Conservation (phyloP, 2,329 filamentous ascomycete species). For the Lomentospora prolificans region DNA sequence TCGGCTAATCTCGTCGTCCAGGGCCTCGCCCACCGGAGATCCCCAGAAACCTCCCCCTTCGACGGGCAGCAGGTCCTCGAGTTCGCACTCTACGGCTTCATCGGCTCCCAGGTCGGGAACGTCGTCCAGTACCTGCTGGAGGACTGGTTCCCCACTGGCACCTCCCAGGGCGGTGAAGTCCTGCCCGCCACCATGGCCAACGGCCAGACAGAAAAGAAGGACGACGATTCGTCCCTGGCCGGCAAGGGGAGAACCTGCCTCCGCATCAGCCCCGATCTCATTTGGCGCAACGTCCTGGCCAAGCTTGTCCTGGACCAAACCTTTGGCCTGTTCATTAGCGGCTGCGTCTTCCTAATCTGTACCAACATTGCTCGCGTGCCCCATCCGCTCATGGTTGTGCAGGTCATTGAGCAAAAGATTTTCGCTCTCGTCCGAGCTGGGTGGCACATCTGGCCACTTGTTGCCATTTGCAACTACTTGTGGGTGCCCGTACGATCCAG, state of each 20-base stretch:
- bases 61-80: slow-evolving; percentile 25
- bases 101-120: slow-evolving; percentile 26
- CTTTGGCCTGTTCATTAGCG: slow-evolving; percentile 23
- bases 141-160: slow-evolving; percentile 22
- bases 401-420: slow-evolving; percentile 19
- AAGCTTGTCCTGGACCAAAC: slow-evolving; percentile 28
- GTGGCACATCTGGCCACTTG: slow-evolving; percentile 27
- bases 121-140: slow-evolving; percentile 24
- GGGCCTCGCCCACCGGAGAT: slow-evolving; percentile 14
- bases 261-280: slow-evolving; percentile 19
- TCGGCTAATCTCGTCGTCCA: slow-evolving; percentile 22
- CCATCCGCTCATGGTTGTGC: slow-evolving; percentile 15
- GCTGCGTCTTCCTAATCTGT: slow-evolving; percentile 23
- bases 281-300: slow-evolving; percentile 23
- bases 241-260: slow-evolving; percentile 9
- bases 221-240: slow-evolving; percentile 9
- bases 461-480: slow-evolving; percentile 24
- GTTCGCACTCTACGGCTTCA: slow-evolving; percentile 24
- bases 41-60: slow-evolving; percentile 14
- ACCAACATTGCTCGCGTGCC: slow-evolving; percentile 24
- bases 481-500: slow-evolving; percentile 26
- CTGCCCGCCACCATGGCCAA: slow-evolving; percentile 13
- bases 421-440: slow-evolving; percentile 22
- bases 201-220: slow-evolving; percentile 15
- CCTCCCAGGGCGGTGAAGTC: slow-evolving; percentile 11